Evolutionary conservation across 768 basidiomycete species (phyloP).

Genomic region (Suillus ampliporus): DNA sequence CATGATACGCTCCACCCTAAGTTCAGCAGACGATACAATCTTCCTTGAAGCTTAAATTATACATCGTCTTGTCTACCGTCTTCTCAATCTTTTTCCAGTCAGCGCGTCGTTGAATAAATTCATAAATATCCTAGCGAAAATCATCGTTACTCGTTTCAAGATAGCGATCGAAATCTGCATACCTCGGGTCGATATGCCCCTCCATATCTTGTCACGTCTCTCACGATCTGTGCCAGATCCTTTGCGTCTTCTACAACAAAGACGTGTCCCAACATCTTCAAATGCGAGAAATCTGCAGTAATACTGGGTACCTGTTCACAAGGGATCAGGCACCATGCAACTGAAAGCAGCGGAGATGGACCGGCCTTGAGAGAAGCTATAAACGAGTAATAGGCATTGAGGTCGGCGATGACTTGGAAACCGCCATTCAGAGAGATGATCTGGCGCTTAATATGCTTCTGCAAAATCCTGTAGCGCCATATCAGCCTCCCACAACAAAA

Average conservation of each 20-base stretch:
- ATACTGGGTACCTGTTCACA: conserved; percentile 70
- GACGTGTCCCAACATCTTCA: conserved; percentile 98
- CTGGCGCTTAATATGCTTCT: conserved; percentile 96
- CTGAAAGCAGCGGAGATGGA: neutral
- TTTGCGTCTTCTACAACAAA: conserved; percentile 96
- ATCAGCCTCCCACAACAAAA: neutral
- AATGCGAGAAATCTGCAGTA: conserved; percentile 86
- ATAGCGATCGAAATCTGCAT: conserved; percentile 16
- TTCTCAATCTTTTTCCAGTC: conserved; percentile 99
- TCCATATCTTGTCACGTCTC: conserved; percentile 95
- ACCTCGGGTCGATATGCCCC: conserved; percentile 96
- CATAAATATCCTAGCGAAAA: conserved; percentile 78
- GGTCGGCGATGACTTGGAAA: conserved; percentile 94
- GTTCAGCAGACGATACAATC: conserved; percentile 68
- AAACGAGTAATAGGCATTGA: conserved; percentile 93
- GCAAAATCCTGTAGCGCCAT: conserved; percentile 69
- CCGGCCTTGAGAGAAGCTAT: conserved; percentile 81
- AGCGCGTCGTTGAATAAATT: conserved; percentile 91
- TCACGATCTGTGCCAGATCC: conserved; percentile 93
- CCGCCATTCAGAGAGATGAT: conserved; percentile 95
- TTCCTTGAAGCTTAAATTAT: conserved; percentile 91
- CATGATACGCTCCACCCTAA: neutral
- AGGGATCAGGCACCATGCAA: neutral
- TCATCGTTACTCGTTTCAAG: neutral
- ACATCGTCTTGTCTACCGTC: conserved; percentile 94